Base-by-base conservation (phyloP, 2,329 filamentous ascomycete genomes). In the Saccharata proteae region DNA sequence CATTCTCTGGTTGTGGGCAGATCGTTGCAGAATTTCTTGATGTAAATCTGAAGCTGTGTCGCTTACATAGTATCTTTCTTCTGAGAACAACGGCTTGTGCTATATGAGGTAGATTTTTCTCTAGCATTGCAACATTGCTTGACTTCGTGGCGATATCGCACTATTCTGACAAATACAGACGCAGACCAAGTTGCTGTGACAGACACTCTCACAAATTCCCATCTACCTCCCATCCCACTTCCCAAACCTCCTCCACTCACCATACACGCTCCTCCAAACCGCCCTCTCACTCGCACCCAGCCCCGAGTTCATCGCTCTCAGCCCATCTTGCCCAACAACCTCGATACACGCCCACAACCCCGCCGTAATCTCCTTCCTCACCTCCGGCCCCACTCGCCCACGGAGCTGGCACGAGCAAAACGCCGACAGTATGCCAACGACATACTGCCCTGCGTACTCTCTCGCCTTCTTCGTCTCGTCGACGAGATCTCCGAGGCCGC, bases 381-480 rank as follows among this genome's bases (percentile, higher is more conserved):
- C 62, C 2, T 62, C 62, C 0, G 67, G 59, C 2, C 49, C 48
- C n/a, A 74, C 46, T 10, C 64, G 54, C 4, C 52, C 51, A 16
- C 58, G 55, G 15, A 78, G 54, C 29, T 67, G 64, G 38, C 59
- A 64, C 19, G 60, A 51, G 29, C 67, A 67, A 45, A 72, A 78
- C 20, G 67, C 60, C 45, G 67, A 66, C 3, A 77, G 54, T 12
- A 77, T 49, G 28, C 71, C 67, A 38, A 67, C 68, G 10, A 74
- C 51, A 44, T 71, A 69, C 40, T 71, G 64, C 1, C 69, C 69
- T 0, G 70, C 66, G 34, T 69, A 63, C 17, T 65, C 63, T 40
- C 69, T 65, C 6, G 71, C 69, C 35, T 67, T 69, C 42, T 71
- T 71, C 9, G 69, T 67, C 35, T 70, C 65, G 39, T 77, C 73